These are phyloP conservation scores for Tolypocladium ophioglossoides DNA, from an alignment of 2,329 filamentous ascomycete genomes.

Conservation along the genomic window DNA sequence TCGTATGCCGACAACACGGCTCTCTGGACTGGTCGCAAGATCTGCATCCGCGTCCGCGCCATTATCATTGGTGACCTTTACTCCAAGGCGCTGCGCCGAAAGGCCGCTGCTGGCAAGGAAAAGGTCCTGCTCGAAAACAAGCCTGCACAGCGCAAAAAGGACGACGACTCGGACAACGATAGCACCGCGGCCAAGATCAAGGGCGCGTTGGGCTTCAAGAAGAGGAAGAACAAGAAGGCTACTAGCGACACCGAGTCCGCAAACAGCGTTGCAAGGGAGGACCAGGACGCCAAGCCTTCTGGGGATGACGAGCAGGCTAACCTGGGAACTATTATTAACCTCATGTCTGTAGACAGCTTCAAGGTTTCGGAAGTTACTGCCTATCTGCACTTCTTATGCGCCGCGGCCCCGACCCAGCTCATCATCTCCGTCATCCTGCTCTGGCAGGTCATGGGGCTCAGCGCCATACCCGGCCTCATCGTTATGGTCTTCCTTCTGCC, in stretches of 20 bases:
- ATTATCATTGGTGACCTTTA: constrained; percentile 98
- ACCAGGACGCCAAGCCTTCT: constrained; percentile 23
- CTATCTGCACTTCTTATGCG: constrained; percentile 93
- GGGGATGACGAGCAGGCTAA: constrained; percentile 66
- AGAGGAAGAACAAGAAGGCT: constrained; percentile 38
- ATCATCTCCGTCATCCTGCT: constrained; percentile 70
- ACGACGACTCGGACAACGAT: constrained; percentile 21
- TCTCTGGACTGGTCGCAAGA: constrained; percentile 86
- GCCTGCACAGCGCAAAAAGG: constrained; percentile 24
- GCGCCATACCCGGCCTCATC: constrained; percentile 84
- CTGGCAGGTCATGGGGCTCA: constrained; percentile 83
- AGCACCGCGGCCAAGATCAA: constrained; percentile 40
- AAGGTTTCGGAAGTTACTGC: constrained; percentile 93
- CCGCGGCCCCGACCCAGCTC: constrained; percentile 81
- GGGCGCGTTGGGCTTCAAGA: constrained; percentile 49
- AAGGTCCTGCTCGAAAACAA: constrained; percentile 54
- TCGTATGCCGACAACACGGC: constrained; percentile 78
- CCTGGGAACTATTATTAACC: constrained; percentile 94
- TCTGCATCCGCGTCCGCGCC: constrained; percentile 85
- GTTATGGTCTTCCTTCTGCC: constrained; percentile 86
- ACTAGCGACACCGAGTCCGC: constrained; percentile 22
- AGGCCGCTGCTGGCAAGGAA: constrained; percentile 71
- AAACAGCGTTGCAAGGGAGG: constrained; percentile 22
- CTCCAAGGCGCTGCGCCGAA: constrained; percentile 84
- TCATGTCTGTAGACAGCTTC: constrained; percentile 99